phyloP scores from a whole-genome alignment of 179 eudicot genomes.

The Silene vulgaris region DNA sequence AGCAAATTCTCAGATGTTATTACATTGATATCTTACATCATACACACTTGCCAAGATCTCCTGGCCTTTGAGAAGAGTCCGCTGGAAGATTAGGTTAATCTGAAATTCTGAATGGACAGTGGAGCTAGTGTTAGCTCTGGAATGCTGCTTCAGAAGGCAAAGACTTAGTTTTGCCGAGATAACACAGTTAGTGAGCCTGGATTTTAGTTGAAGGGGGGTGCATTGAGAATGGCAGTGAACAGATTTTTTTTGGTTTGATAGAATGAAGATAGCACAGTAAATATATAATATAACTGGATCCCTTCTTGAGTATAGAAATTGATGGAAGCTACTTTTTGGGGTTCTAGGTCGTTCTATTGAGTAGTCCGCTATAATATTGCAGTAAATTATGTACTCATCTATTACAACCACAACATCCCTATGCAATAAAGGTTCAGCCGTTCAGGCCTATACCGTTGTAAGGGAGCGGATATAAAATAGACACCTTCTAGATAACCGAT shows the following conservation, averaged over 20 bases:
- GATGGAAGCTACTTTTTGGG: background rate
- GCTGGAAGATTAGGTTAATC: background rate
- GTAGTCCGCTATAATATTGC: background rate
- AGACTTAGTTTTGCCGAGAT: conserved; percentile 1
- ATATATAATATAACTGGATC: background rate
- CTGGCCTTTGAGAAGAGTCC: background rate
- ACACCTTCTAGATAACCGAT: background rate
- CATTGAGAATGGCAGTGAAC: background rate
- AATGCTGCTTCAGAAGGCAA: conserved; percentile 3
- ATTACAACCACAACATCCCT: background rate
- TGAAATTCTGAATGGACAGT: background rate
- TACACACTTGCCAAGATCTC: background rate
- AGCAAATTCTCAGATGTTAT: background rate
- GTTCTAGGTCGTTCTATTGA: background rate
- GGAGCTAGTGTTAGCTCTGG: conserved; percentile 2
- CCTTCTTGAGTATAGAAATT: background rate
- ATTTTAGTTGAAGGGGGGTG: background rate
- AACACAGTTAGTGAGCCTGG: background rate
- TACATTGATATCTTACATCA: background rate
- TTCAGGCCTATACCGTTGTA: background rate
- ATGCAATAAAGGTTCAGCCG: background rate
- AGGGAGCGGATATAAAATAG: background rate
- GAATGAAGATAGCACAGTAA: background rate
- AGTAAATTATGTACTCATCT: background rate
- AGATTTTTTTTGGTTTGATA: background rate